phyloP scores from a whole-genome alignment of 2,329 filamentous ascomycete genomes.

The Ascochyta fabae region DNA sequence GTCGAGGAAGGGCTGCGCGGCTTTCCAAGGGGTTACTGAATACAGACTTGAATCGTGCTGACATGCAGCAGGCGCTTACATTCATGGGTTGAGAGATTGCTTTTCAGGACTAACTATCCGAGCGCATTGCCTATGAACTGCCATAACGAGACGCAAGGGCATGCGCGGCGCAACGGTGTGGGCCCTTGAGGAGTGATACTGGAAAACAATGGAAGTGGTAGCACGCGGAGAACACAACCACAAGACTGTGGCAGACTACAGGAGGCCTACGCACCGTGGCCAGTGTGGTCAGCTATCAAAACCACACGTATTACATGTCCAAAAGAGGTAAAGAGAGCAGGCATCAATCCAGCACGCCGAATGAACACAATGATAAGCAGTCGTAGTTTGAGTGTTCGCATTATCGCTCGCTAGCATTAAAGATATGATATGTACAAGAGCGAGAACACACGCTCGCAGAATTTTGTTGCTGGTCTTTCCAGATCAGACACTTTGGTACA shows the following conservation, averaged over 20 bases:
- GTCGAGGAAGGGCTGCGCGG: neutral
- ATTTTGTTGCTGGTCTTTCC: slow-evolving; percentile 21
- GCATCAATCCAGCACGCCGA: neutral
- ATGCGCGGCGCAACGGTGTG: neutral
- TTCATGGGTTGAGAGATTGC: slow-evolving; percentile 31
- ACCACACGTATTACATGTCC: neutral
- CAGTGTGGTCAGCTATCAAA: neutral
- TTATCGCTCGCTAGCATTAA: slow-evolving; percentile 32
- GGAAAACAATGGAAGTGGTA: neutral
- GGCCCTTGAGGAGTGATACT: neutral
- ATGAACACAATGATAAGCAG: neutral
- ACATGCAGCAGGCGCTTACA: slow-evolving; percentile 32
- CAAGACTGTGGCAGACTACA: neutral
- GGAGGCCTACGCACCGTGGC: neutral
- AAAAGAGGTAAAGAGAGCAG: too few species aligned
- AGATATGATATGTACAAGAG: slow-evolving; percentile 32
- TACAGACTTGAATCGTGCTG: neutral
- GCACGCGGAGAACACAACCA: neutral
- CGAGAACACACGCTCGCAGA: slow-evolving; percentile 18
- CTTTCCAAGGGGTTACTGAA: neutral
- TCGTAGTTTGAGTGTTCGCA: slow-evolving; percentile 7
- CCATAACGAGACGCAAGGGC: slow-evolving; percentile 8
- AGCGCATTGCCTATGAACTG: slow-evolving; percentile 1
- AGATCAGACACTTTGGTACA: slow-evolving; percentile 24
- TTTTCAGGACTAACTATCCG: neutral